A percentile compares a stretch with the other conserved stretches of the same genome.
phyloP scores from a whole-genome alignment of 345 rosid species.

The Combretum micranthum region DNA sequence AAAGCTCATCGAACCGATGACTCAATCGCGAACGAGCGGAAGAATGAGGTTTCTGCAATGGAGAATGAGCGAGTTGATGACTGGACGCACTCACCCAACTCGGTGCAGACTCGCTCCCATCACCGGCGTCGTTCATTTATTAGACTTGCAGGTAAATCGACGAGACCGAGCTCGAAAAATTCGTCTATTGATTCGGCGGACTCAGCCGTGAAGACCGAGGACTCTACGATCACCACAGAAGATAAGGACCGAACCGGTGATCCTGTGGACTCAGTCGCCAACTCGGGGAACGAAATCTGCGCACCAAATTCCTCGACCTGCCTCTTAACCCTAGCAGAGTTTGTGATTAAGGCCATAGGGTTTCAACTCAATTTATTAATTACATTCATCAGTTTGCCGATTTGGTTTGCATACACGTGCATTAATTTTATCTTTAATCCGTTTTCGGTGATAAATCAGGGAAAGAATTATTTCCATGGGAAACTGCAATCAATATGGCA shows the following conservation, averaged over 20 bases:
- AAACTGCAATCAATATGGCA: constrained; percentile 22
- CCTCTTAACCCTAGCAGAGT: constrained; percentile 30
- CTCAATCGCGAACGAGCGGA: constrained; percentile 3
- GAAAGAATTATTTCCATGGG: constrained; percentile 19
- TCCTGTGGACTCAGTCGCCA: constrained; percentile 5
- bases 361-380: constrained; percentile 51
- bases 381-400: constrained; percentile 38
- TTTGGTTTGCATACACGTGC: constrained; percentile 28
- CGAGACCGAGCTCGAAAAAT: too few relatives aligned
- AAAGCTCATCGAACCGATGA: too few relatives aligned
- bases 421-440: constrained; percentile 50
- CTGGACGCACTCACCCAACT: constrained; percentile 1
- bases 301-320: constrained; percentile 24
- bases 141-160: too few relatives aligned
- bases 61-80: constrained; percentile 2
- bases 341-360: constrained; percentile 58
- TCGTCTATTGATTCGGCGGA: too few relatives aligned
- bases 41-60: constrained; percentile 16
- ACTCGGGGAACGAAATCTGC: constrained; percentile 6
- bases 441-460: constrained; percentile 33
- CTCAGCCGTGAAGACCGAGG: too few relatives aligned
- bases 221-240: not conserved
- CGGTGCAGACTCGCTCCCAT: not conserved
- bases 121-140: too few relatives aligned
- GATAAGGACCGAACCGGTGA: constrained; percentile 5